These are phyloP conservation scores for Arbutus unedo DNA, from an alignment of 148 eudicot species.

Conservation along the genomic window DNA sequence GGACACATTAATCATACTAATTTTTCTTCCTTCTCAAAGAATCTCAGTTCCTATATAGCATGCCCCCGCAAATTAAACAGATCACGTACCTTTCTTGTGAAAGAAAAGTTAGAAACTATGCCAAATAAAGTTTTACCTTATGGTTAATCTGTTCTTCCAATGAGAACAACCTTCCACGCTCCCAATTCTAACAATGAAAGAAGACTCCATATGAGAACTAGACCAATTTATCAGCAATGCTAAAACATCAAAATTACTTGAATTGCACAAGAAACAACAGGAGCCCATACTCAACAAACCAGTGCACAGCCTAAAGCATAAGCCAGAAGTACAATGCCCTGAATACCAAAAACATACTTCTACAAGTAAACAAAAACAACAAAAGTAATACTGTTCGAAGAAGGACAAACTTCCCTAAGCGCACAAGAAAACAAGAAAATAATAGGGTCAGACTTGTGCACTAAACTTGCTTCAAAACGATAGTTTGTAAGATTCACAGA, in stretches of 20 bases:
- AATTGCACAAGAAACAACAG: neutral
- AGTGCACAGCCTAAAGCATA: neutral
- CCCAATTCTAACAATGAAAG: slow-evolving; percentile 57
- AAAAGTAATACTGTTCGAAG: neutral
- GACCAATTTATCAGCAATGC: neutral
- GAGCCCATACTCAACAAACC: neutral
- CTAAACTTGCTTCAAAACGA: too few relatives aligned
- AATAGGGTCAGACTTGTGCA: too few relatives aligned
- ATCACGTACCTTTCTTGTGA: neutral
- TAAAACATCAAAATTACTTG: neutral
- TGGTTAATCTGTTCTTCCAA: slow-evolving; percentile 85
- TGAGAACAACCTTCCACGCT: slow-evolving; percentile 69
- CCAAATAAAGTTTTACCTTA: slow-evolving; percentile 49
- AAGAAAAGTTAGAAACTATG: neutral
- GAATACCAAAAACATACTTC: neutral
- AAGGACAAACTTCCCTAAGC: too few relatives aligned
- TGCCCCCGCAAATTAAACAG: neutral
- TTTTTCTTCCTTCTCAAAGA: neutral
- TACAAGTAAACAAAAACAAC: neutral
- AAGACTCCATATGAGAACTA: slow-evolving; percentile 14
- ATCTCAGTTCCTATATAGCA: neutral
- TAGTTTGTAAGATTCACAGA: too few relatives aligned
- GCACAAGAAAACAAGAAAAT: too few relatives aligned
- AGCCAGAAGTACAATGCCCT: neutral
- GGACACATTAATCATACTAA: neutral